These are phyloP conservation scores for Podospora sp. DNA, from an alignment of 495 filamentous ascomycete species.

Conservation along the genomic window DNA sequence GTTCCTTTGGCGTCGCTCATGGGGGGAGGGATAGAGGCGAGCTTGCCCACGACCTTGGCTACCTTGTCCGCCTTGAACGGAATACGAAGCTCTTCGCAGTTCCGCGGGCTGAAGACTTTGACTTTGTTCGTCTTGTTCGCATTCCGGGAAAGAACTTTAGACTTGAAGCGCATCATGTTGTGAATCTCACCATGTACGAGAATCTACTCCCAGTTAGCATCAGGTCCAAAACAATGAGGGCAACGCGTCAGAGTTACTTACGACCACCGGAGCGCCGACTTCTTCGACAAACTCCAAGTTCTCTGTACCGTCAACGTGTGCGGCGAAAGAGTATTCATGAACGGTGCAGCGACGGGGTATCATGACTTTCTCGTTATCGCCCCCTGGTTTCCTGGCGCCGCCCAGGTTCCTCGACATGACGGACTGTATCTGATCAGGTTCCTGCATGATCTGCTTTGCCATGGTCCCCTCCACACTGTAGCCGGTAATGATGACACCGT, in stretches of 20 bases:
- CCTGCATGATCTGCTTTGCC: conserved; percentile 91
- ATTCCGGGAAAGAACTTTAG: conserved; percentile 88
- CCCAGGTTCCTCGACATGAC: conserved; percentile 75
- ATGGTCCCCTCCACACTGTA: conserved; percentile 98
- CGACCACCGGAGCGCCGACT: conserved; percentile 85
- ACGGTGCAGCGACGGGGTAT: conserved; percentile 89
- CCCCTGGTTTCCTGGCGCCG: conserved; percentile 57
- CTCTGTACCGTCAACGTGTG: conserved; percentile 94
- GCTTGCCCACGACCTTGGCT: conserved; percentile 92
- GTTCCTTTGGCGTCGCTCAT: conserved; percentile 29
- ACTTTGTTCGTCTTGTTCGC: conserved; percentile 73
- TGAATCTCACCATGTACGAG: conserved; percentile 96
- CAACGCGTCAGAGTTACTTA: conserved; percentile 50
- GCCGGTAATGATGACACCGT: conserved; percentile 95
- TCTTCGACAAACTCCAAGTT: conserved; percentile 95
- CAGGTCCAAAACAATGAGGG: conserved; percentile 22
- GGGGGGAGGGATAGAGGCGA: conserved; percentile 78
- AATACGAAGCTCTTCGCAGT: conserved; percentile 93
- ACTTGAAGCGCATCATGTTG: conserved; percentile 97
- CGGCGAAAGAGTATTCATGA: conserved; percentile 91
- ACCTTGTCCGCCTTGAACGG: conserved; percentile 95
- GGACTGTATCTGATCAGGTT: conserved; percentile 89
- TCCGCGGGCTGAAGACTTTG: conserved; percentile 89
- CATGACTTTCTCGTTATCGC: conserved; percentile 77
- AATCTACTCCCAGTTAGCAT: conserved; percentile 57